These are phyloP conservation scores for Xylaria sp. DNA, from an alignment of 495 filamentous ascomycete genomes.

Conservation along the genomic window DNA sequence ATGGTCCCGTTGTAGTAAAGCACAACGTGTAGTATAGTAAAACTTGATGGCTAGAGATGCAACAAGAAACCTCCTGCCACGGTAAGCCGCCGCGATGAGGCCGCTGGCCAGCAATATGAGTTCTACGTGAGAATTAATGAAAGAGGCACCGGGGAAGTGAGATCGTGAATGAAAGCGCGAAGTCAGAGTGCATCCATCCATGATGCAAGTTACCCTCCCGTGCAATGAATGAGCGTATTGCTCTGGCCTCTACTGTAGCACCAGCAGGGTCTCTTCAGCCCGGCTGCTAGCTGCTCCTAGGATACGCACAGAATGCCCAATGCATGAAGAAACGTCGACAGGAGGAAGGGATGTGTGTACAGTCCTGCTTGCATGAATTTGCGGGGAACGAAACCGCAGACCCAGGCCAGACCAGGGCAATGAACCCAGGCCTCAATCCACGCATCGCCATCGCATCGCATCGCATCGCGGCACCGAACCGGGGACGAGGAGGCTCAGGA, in stretches of 20 bases:
- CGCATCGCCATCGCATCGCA: slow-evolving; percentile 18
- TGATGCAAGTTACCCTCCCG: slow-evolving; percentile 34
- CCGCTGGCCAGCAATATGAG: not conserved
- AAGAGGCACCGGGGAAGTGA: slow-evolving; percentile 12
- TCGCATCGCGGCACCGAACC: slow-evolving; percentile 10
- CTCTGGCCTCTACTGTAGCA: slow-evolving; percentile 18
- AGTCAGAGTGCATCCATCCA: slow-evolving; percentile 19
- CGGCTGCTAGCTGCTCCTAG: slow-evolving; percentile 16
- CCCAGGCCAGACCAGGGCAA: slow-evolving; percentile 26
- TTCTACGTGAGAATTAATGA: not conserved
- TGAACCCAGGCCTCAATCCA: slow-evolving; percentile 30
- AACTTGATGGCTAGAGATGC: slow-evolving; percentile 3
- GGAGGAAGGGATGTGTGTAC: slow-evolving; percentile 39
- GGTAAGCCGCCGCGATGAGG: slow-evolving; percentile 11
- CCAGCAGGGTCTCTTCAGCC: slow-evolving; percentile 29
- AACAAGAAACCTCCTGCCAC: not conserved
- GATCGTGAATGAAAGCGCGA: slow-evolving; percentile 22
- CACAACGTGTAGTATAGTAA: not conserved
- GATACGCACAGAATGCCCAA: slow-evolving; percentile 20
- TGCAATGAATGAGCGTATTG: slow-evolving; percentile 26
- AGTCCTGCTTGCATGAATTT: slow-evolving; percentile 43
- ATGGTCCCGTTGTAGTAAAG: slow-evolving; percentile 4
- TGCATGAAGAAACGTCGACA: slow-evolving; percentile 41
- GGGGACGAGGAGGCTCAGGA: not conserved
- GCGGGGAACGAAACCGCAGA: slow-evolving; percentile 38